Evolutionary conservation across 2,329 filamentous ascomycete species (phyloP), one percentile per base, ranked within the genome.

Genomic region (Pyrenophora teres): DNA sequence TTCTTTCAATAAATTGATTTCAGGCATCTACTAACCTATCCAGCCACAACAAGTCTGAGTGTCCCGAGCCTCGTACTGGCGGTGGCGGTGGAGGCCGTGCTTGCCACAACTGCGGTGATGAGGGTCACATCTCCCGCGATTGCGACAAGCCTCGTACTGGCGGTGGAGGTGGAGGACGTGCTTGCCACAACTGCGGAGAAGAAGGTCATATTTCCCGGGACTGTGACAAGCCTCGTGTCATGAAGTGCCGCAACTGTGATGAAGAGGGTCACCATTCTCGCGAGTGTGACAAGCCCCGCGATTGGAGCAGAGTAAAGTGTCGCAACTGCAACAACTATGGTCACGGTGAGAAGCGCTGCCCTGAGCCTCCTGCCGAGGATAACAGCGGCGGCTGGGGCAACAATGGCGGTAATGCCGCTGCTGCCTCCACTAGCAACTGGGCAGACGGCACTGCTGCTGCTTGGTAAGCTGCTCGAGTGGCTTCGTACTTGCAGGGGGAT

Each of bases 161-260:
- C 15, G 54, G 52, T 16, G 61, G 64, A 38, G 60, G 59, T 9
- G 52, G 59, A 31, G 60, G 59, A 16, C 58, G 59, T 32, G 33
- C 60, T 4, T 69, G 67, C 45, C 58, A 60, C 55, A 69, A 68
- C 52, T 74, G 71, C 46, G 56, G 60, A 6, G 39, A 67, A 18
- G 50, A 49, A 1, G 70, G 67, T 3, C 70, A 73, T 37, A 59
- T 65, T 27, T 64, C 60, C 12, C 57, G 53, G 2, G 60, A 64
- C 0, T 73, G 71, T 40, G 40, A 63, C 23, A 60, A 73, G 35
- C 63, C 64, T 16, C 59, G 57, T 1, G 63, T 69, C 13, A 60
- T 70, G n/a, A 71, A 69, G 59, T 83, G 81, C 71, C 75, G 79
- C 63, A 89, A 88, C 73, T 89, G 87, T 59, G 85, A 84, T 16